These are phyloP conservation scores for Podospora conica DNA, from an alignment of 495 filamentous ascomycete genomes.

Conservation along the genomic window DNA sequence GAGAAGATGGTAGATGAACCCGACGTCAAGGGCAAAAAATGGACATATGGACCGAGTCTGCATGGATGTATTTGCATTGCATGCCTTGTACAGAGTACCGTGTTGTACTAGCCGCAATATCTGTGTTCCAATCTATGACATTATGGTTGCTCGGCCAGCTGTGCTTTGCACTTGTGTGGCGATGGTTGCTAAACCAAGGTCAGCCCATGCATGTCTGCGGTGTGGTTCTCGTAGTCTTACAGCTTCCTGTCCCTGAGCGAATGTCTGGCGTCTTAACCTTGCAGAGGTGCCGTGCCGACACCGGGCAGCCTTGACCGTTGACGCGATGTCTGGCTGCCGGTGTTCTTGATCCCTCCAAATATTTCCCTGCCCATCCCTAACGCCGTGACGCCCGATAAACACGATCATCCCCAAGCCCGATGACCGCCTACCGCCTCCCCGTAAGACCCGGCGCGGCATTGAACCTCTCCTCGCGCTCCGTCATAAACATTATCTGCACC, in stretches of 20 bases:
- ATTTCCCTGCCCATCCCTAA: neutral
- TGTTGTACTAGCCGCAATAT: neutral
- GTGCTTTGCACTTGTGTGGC: neutral
- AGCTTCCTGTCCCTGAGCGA: neutral
- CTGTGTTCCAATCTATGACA: neutral
- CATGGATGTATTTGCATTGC: neutral
- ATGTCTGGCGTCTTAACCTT: neutral
- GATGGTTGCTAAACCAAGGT: neutral
- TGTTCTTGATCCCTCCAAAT: neutral
- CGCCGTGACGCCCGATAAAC: neutral
- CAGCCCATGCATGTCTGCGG: neutral
- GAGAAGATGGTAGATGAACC: neutral
- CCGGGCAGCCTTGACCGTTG: neutral
- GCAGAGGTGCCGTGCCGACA: neutral
- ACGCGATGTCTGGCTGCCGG: neutral
- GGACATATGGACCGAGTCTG: neutral
- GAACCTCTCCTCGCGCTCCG: slow-evolving; percentile 94
- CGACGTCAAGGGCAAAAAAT: neutral
- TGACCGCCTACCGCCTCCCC: slow-evolving; percentile 26
- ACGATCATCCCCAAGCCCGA: neutral
- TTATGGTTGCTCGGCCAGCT: neutral
- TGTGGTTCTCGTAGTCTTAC: neutral
- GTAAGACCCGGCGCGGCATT: slow-evolving; percentile 85
- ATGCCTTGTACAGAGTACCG: neutral
- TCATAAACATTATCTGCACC: slow-evolving; percentile 99